Evolutionary conservation across 305 asterid species (phyloP), one percentile per base, ranked within the genome.

Genomic region (Salvia sclarea): DNA sequence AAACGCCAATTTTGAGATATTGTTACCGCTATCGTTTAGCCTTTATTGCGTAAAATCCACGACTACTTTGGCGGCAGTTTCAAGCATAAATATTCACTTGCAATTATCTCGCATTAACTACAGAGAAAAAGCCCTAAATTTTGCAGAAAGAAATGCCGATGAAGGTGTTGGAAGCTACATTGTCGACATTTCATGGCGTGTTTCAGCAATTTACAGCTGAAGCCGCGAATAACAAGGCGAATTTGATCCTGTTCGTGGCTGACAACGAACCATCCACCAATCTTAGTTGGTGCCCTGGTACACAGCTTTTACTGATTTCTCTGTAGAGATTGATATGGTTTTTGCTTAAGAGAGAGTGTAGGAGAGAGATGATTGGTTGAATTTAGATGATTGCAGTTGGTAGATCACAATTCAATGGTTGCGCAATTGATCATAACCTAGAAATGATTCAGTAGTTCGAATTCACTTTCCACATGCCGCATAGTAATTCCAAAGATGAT

Each of bases 281-380:
- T 70, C 92, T 77, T 40, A 90, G 97, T 38, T 93, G 98, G 97
- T 93, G 98, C 84, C 96, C 96, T 54, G 98, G 97, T 90, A 81
- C 55, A 4, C 14, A 43, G 6, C 11, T 8, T 17, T 13, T 7
- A 18, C n/a, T 20, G 6, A 18, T 49, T 8, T 2, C 8, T 25
- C 4, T 17, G 6, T 30, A 3, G 25, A 40, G 70, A 17, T 52
- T 69, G 10, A n/a, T 38, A 9, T 16, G 11, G 0, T 20, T 18
- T 38, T 17, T 48, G 55, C 21, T 33, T 33, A 9, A 17, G 49
- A 37, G 18, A 20, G 16, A 3, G 33, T 28, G 33, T 1, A 25
- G 2, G 33, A 55, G 38, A 31, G 44, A 21, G 25, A 33, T 56
- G 62, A 31, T 31, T 31, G 43, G 8, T 31, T 4, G 12, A 1